phyloP scores from a whole-genome alignment of 257 asterid species.

The Vinca minor region DNA sequence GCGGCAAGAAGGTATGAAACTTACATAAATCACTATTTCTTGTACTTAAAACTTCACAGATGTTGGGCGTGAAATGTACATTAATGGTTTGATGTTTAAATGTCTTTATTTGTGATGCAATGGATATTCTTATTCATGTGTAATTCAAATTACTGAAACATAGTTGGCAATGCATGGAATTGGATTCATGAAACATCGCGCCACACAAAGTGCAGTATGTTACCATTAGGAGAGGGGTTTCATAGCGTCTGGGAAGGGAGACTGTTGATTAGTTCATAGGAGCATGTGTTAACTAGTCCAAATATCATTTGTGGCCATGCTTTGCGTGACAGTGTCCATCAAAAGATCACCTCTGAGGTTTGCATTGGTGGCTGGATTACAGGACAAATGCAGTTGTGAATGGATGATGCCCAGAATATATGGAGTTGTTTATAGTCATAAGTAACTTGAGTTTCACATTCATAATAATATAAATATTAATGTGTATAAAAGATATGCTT shows the following conservation, averaged over 20 bases:
- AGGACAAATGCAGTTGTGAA: neutral
- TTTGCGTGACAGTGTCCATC: neutral
- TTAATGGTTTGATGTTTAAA: neutral
- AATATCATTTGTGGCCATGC: neutral
- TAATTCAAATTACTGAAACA: neutral
- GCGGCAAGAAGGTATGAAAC: slow-evolving; percentile 71
- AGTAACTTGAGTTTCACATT: neutral
- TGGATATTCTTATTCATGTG: neutral
- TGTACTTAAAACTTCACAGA: neutral
- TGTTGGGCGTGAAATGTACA: neutral
- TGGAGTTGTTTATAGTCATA: neutral
- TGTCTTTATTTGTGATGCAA: neutral
- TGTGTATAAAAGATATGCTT: neutral
- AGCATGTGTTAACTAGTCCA: neutral
- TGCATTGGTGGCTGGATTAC: neutral
- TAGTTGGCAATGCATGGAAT: neutral
- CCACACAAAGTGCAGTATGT: neutral
- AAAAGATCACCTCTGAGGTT: neutral
- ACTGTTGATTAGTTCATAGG: neutral
- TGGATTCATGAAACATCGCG: neutral
- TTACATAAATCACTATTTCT: neutral
- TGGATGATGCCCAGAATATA: neutral
- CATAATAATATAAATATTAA: too few species aligned
- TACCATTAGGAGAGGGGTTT: neutral
- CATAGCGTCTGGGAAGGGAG: neutral